These are phyloP conservation scores for Puccinia hordei DNA, from an alignment of 1,284 basidiomycete genomes.

Conservation along the genomic window DNA sequence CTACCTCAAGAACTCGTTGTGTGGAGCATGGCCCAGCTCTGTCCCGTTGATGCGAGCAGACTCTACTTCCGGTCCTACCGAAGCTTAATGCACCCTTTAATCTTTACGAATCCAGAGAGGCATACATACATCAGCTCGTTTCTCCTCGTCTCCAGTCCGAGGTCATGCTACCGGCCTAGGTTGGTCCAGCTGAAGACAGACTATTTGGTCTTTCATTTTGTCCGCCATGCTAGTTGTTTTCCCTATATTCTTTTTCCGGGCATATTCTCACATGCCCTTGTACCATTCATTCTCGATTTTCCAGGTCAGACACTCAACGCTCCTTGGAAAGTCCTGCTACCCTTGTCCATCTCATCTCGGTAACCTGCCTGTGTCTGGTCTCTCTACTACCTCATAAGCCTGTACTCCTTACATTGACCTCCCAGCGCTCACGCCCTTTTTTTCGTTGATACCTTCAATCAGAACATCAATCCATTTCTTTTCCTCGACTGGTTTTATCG, in stretches of 20 bases:
- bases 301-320: not conserved
- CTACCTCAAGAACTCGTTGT: not conserved
- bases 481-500: conserved; percentile 17
- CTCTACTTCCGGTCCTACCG: not conserved
- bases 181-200: conserved; percentile 24
- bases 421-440: conserved; percentile 38
- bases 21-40: not conserved
- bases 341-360: not conserved
- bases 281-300: not conserved
- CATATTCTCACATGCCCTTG: conserved; percentile 8
- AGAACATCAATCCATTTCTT: conserved; percentile 38
- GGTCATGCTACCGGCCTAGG: conserved; percentile 23
- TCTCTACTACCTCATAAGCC: conserved; percentile 17
- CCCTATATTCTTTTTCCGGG: not conserved
- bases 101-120: not conserved
- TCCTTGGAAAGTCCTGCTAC: conserved; percentile 18
- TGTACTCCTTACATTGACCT: conserved; percentile 35
- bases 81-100: conserved; percentile 9
- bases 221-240: conserved; percentile 6
- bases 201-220: conserved; percentile 1
- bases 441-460: conserved; percentile 29
- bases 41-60: not conserved
- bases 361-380: conserved; percentile 8
- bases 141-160: conserved; percentile 17
- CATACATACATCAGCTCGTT: conserved; percentile 5